Conservation (phyloP, 495 filamentous ascomycete species). For the Penicillium turbatum region DNA sequence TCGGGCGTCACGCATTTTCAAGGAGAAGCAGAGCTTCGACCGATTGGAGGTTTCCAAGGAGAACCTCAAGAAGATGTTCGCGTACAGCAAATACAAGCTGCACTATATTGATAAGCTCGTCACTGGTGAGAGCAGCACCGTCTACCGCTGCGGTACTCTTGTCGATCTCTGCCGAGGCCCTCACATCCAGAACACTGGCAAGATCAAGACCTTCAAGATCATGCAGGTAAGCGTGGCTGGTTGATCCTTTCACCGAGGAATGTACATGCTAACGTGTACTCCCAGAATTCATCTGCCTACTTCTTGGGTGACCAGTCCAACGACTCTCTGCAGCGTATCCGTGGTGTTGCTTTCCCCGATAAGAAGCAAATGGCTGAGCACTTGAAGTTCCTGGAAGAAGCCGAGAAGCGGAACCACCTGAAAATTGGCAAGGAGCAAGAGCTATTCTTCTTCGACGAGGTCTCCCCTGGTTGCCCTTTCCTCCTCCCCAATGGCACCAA, state of each 20-base stretch:
- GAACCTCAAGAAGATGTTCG: conserved; percentile 91
- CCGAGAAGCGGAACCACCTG: conserved; percentile 89
- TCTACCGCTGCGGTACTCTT: conserved; percentile 80
- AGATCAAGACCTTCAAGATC: conserved; percentile 89
- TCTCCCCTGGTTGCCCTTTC: conserved; percentile 88
- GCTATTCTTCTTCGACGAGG: conserved; percentile 92
- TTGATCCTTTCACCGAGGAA: neutral
- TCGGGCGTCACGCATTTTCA: conserved; percentile 71
- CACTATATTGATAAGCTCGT: conserved; percentile 94
- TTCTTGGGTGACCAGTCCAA: conserved; percentile 91
- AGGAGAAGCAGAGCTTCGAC: conserved; percentile 96
- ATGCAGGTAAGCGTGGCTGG: conserved; percentile 55
- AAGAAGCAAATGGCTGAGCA: conserved; percentile 90
- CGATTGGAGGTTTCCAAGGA: conserved; percentile 83
- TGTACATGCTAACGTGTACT: conserved; percentile 6
- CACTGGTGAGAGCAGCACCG: conserved; percentile 84
- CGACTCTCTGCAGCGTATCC: conserved; percentile 91
- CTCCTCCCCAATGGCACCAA: conserved; percentile 87
- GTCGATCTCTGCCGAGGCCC: conserved; percentile 78
- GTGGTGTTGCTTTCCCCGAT: conserved; percentile 94
- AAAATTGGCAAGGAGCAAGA: conserved; percentile 92
- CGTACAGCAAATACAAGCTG: conserved; percentile 92
- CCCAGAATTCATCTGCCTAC: conserved; percentile 87
- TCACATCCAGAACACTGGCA: conserved; percentile 87
- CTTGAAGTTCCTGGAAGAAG: conserved; percentile 90